Conservation (phyloP, 495 filamentous ascomycete genomes). For the Penicillium macrosclerotiorum region DNA sequence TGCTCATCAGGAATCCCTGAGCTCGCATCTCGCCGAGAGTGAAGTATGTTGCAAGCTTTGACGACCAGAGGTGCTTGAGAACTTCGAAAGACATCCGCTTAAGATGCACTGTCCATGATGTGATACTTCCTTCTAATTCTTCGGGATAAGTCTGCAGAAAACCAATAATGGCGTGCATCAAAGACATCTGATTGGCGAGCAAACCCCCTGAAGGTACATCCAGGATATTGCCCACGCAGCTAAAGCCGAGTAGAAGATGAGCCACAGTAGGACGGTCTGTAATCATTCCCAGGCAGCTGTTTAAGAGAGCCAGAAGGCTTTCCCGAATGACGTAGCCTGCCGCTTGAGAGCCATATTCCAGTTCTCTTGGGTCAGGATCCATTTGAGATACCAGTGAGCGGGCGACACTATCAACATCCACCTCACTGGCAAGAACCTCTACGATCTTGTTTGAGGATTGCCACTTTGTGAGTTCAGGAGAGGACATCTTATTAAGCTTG, state of each 20-base stretch:
- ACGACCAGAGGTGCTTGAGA: slow-evolving; percentile 76
- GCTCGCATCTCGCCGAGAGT: slow-evolving; percentile 74
- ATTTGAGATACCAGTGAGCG: slow-evolving; percentile 66
- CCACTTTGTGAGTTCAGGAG: slow-evolving; percentile 43
- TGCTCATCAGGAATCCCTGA: slow-evolving; percentile 68
- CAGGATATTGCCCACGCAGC: slow-evolving; percentile 64
- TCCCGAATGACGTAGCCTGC: slow-evolving; percentile 73
- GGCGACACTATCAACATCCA: slow-evolving; percentile 67
- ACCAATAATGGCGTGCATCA: slow-evolving; percentile 77
- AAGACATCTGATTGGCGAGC: slow-evolving; percentile 65
- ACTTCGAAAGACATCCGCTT: slow-evolving; percentile 76
- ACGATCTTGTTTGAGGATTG: slow-evolving; percentile 74
- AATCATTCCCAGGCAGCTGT: slow-evolving; percentile 67
- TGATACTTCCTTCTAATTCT: slow-evolving; percentile 55
- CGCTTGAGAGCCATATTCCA: slow-evolving; percentile 59
- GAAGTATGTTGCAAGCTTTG: slow-evolving; percentile 71
- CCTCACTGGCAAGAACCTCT: slow-evolving; percentile 68
- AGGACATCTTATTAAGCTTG: slow-evolving; percentile 60
- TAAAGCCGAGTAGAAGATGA: slow-evolving; percentile 87
- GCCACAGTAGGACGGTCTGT: slow-evolving; percentile 77
- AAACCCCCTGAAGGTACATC: slow-evolving; percentile 59
- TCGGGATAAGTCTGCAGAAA: slow-evolving; percentile 63
- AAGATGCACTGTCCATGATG: slow-evolving; percentile 68
- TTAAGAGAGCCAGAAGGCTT: slow-evolving; percentile 77
- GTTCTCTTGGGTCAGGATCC: slow-evolving; percentile 57